Evolutionary conservation across 768 basidiomycete genomes (phyloP), one percentile per base, ranked within the genome.

Genomic region (Lepiota venenata): DNA sequence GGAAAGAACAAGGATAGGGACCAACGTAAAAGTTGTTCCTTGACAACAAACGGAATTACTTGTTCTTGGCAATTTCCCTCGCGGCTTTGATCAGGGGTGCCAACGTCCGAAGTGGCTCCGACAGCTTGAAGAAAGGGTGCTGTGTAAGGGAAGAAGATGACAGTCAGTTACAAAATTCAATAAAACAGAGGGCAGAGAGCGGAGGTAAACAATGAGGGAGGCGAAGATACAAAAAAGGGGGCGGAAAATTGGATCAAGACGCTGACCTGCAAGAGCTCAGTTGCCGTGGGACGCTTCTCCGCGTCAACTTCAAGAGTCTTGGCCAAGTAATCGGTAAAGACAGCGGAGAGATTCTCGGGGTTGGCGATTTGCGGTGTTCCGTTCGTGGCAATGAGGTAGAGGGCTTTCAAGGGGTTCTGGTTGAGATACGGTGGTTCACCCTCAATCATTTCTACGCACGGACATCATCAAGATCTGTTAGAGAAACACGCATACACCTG

Each of bases 351-450:
- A 56, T 78, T 80, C 68, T 82, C 80, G 8, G 95, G 95, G 69
- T 97, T 98, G 50, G 92, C 89, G 60, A 99, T 93, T 49, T 88
- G 89, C 0, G 97, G 97, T 20, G 96, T 98, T 22, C 97, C 96
- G 62, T 98, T 98, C 8, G 96, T 99, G 2, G 96, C 96, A 63
- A 99, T 99, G 45, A 99, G 83, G 70, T 98, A 99, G 41, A 99
- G 74, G 2, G 97, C 97, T 69, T 97, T 98, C 49, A 97, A 77
- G 0, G 95, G 94, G 71, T 96, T 96, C 75, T 97, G 94, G 66
- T 95, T 95, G 35, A 96, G 80, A 64, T 97, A 97, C 20, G 94
- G 94, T 0, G 94, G 94, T 69, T 97, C 95, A 52, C 94, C 95
- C 71, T 98, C 94, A 62, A 98, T 95, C 94, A 98, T 97, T 74